Conservation (phyloP, 2,329 filamentous ascomycete genomes). For the Colletotrichum sp. region DNA sequence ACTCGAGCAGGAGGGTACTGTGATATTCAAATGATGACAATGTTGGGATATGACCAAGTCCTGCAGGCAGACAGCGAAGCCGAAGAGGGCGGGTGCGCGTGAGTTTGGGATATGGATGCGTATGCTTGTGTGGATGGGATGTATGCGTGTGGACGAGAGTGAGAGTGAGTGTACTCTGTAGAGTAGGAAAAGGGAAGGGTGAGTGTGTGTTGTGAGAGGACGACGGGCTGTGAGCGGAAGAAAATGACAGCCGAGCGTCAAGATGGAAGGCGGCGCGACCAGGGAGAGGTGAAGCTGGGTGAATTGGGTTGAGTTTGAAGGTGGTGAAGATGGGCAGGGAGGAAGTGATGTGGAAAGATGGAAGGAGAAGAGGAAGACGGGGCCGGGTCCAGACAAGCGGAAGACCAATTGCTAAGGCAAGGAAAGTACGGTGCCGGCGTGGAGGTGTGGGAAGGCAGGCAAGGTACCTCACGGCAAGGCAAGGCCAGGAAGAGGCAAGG, state of each 20-base stretch:
- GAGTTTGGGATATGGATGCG: not conserved
- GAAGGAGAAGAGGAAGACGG: constrained; percentile 20
- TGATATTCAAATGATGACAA: not conserved
- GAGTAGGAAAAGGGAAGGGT: not conserved
- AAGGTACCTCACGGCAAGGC: not conserved
- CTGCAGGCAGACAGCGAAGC: not conserved
- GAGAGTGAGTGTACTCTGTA: not conserved
- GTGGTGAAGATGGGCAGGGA: constrained; percentile 22
- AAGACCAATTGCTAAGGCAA: constrained; percentile 21
- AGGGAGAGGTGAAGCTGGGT: constrained; percentile 8
- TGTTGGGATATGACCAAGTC: not conserved
- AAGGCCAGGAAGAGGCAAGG: not conserved
- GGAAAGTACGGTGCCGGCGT: not conserved
- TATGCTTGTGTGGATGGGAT: not conserved
- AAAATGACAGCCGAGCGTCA: constrained; percentile 11
- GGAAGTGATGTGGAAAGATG: constrained; percentile 21
- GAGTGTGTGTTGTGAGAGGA: not conserved
- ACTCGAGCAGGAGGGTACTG: not conserved
- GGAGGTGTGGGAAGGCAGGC: not conserved
- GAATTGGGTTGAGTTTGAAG: constrained; percentile 16
- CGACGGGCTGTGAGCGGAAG: not conserved
- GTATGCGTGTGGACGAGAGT: not conserved
- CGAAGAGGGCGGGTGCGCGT: not conserved
- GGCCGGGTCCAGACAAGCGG: constrained; percentile 18
- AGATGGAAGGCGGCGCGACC: constrained; percentile 2